Evolutionary conservation across 1,139 yeast genomes (phyloP), one percentile per base, ranked within the genome.

Genomic region (Candida tunisiensis): DNA sequence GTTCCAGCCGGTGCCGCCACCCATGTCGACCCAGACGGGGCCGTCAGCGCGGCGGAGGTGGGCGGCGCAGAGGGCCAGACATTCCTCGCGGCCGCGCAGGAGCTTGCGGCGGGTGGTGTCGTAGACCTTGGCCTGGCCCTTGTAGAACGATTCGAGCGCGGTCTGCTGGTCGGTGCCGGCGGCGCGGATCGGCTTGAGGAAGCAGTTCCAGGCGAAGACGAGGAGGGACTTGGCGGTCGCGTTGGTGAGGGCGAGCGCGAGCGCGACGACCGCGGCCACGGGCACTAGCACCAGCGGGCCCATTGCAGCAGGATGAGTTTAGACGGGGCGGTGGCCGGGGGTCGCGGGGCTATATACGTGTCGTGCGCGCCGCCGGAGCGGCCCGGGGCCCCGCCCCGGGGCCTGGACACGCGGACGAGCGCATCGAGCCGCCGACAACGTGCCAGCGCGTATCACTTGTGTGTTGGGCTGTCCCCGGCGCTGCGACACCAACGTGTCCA

Each of bases 1-100:
- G 51, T 78, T 78, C 50, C 74, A 61, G 26, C 92, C 93, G 5
- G 92, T 77, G 16, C 91, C 91, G 23, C 91, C 91, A 28, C 92
- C 92, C 45, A 41, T 39, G 47, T 78, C 93, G 30, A 78, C 62
- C 93, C 93, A 78, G 25, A 77, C 72, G 29, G 74, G 53, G 30
- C 40, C 39, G 16, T 39, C 34, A 27, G 49, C 48, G 16, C 21
- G 18, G 10, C 38, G 33, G 28, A 73, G 53, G 45, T 74, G 85
- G 21, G 71, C 48, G 21, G 59, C 60, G 1, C 78, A 75, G 34
- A 75, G 51, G 30, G 61, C 59, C 31, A 77, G 57, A 36, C 80
- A 72, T 33, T 65, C 66, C 42, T 67, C 68, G 41, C 92, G 62
- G 10, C 93, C 93, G 45, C 74, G 67, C 35, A 78, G 60, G 22